Percentiles rank a stretch among this genome's conserved stretches.
phyloP scores from a whole-genome alignment of 2,329 filamentous ascomycete genomes.

The Penicillium hordei region DNA sequence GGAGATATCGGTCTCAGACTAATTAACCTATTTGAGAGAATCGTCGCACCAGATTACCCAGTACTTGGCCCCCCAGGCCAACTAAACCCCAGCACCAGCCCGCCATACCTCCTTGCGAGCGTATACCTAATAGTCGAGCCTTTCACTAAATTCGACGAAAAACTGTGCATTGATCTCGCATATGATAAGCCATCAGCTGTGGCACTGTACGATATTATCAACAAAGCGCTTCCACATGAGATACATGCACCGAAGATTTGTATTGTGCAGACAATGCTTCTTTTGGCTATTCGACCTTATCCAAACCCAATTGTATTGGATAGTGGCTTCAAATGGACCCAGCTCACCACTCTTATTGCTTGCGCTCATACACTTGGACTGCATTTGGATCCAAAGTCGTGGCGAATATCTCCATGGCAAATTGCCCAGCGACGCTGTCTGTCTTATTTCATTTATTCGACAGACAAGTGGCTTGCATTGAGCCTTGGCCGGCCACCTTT shows the following conservation, averaged over 20 bases:
- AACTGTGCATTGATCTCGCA: conserved; percentile 4
- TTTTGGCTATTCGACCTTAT: conserved; percentile 5
- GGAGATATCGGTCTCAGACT: too few species aligned
- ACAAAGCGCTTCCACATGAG: background rate
- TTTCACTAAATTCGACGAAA: conserved; percentile 7
- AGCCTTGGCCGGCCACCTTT: conserved; percentile 7
- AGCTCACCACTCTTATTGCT: background rate
- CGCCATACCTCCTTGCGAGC: too few species aligned
- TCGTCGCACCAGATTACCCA: too few species aligned
- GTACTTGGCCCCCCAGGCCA: too few species aligned
- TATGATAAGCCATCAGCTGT: conserved; percentile 3
- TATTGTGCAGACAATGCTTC: conserved; percentile 2
- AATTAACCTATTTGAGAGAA: too few species aligned
- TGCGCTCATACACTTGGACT: conserved; percentile 2
- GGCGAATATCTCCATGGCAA: conserved; percentile 3
- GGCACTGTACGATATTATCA: background rate
- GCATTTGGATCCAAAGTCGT: conserved; percentile 4
- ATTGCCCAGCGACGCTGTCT: background rate
- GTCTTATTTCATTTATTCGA: conserved; percentile 5
- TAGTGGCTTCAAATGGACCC: conserved; percentile 1
- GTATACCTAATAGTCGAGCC: too few species aligned
- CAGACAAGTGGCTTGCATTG: conserved; percentile 5
- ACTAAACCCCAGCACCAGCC: too few species aligned
- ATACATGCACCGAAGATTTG: conserved; percentile 2
- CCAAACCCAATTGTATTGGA: conserved; percentile 5